Conservation (phyloP, 2,329 filamentous ascomycete genomes). For the Sporothrix humicola region DNA sequence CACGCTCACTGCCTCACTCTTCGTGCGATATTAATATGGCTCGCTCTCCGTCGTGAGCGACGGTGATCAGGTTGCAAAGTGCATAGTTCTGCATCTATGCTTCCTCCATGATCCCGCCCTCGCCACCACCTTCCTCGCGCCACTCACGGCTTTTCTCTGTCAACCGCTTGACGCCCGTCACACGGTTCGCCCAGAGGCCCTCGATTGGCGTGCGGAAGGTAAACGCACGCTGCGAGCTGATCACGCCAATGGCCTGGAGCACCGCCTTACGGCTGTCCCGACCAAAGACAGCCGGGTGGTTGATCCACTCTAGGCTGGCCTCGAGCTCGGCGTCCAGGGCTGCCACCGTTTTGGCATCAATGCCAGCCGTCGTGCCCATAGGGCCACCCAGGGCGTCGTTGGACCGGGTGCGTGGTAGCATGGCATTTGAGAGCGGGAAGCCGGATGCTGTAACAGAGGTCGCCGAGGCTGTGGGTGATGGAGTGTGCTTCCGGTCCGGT, state of each 20-base stretch:
- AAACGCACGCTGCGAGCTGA: conserved; percentile 90
- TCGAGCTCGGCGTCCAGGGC: conserved; percentile 92
- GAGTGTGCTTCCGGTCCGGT: conserved; percentile 61
- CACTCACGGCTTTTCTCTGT: conserved; percentile 87
- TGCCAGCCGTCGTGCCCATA: conserved; percentile 63
- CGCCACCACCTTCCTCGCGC: conserved; percentile 83
- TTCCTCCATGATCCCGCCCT: conserved; percentile 67
- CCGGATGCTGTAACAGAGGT: conserved; percentile 50
- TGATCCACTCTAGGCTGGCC: conserved; percentile 93
- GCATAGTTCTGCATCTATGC: conserved; percentile 46
- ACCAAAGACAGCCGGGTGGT: conserved; percentile 91
- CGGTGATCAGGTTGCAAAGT: neutral
- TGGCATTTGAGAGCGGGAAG: conserved; percentile 47
- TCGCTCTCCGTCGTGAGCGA: neutral
- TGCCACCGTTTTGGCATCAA: conserved; percentile 79
- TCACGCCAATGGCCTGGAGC: conserved; percentile 93
- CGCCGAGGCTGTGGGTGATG: conserved; percentile 59
- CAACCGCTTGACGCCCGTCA: conserved; percentile 78
- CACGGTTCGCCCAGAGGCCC: conserved; percentile 83
- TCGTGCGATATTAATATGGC: conserved; percentile 5
- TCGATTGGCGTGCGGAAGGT: conserved; percentile 92
- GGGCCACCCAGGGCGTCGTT: conserved; percentile 63
- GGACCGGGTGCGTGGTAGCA: conserved; percentile 58
- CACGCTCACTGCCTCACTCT: too few species aligned
- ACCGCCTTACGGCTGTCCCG: conserved; percentile 95